phyloP scores from a whole-genome alignment of 2,329 filamentous ascomycete species.

The Ascochyta clinopodiicola region DNA sequence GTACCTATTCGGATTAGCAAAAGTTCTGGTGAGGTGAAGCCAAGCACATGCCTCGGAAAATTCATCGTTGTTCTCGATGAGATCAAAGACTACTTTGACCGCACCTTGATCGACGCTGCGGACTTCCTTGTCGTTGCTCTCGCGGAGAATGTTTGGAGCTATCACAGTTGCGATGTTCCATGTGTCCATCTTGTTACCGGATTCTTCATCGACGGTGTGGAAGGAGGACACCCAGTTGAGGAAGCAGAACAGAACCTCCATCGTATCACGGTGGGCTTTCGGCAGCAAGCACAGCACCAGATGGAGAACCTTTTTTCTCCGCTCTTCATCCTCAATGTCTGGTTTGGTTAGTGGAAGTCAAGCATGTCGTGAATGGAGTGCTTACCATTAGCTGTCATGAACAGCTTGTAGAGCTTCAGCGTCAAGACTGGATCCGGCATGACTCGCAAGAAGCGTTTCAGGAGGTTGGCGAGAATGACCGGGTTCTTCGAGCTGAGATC shows the following conservation, averaged over 20 bases:
- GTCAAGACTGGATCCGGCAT: conserved; percentile 94
- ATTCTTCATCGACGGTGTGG: conserved; percentile 95
- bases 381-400: conserved; percentile 83
- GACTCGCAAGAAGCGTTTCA: conserved; percentile 95
- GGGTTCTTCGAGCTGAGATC: conserved; percentile 89
- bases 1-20: conserved; percentile 68
- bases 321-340: conserved; percentile 81
- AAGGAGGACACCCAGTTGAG: conserved; percentile 98
- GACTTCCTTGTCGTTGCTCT: conserved; percentile 57
- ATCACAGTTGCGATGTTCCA: conserved; percentile 98
- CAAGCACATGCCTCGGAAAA: conserved; percentile 87
- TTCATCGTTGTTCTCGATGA: conserved; percentile 92
- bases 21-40: neutral
- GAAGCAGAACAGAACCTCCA: conserved; percentile 95
- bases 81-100: conserved; percentile 87
- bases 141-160: conserved; percentile 90
- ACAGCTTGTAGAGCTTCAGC: conserved; percentile 90
- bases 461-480: conserved; percentile 88
- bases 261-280: conserved; percentile 88
- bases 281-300: conserved; percentile 90
- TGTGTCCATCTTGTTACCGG: conserved; percentile 98
- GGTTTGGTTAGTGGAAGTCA: conserved; percentile 22
- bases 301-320: conserved; percentile 84
- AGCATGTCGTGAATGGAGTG: conserved; percentile 8
- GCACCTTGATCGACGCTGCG: conserved; percentile 88